A percentile compares a stretch with the other conserved stretches of the same genome.
phyloP scores from a whole-genome alignment of 331 rosid genomes.

The Dryas integrifolia region DNA sequence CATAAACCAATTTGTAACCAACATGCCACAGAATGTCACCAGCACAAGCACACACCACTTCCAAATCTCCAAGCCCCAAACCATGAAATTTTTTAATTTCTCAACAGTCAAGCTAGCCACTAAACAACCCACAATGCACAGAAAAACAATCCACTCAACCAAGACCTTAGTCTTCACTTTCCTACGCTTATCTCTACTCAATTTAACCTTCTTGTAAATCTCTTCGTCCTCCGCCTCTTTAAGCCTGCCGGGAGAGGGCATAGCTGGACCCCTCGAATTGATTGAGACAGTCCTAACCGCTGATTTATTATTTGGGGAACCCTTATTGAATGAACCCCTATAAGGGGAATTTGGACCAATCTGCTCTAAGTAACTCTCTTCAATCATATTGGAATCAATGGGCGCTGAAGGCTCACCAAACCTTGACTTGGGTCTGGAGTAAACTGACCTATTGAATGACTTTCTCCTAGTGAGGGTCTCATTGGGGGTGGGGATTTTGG shows the following conservation, averaged over 20 bases:
- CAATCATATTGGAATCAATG: slow-evolving; percentile 39
- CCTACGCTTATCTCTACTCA: slow-evolving; percentile 46
- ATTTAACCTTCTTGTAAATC: slow-evolving; percentile 52
- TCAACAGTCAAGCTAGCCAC: slow-evolving; percentile 53
- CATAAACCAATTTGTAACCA: slow-evolving; percentile 74
- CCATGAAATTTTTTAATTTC: slow-evolving; percentile 13
- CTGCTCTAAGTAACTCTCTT: slow-evolving; percentile 47
- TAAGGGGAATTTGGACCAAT: slow-evolving; percentile 43
- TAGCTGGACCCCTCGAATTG: slow-evolving; percentile 40
- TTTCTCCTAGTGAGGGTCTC: slow-evolving; percentile 37
- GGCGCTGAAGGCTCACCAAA: slow-evolving; percentile 62
- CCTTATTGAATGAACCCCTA: slow-evolving; percentile 35
- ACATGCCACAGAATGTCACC: slow-evolving; percentile 78
- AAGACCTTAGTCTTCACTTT: slow-evolving; percentile 40
- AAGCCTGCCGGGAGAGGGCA: slow-evolving; percentile 42
- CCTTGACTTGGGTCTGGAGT: slow-evolving; percentile 76
- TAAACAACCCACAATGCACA: slow-evolving; percentile 44
- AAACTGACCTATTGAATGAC: slow-evolving; percentile 55
- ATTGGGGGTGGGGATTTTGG: slow-evolving; percentile 44
- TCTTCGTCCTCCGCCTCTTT: slow-evolving; percentile 65
- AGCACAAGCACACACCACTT: slow-evolving; percentile 73
- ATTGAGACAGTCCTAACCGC: slow-evolving; percentile 35
- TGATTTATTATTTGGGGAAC: slow-evolving; percentile 50
- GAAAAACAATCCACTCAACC: slow-evolving; percentile 44
- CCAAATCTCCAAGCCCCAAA: slow-evolving; percentile 75